phyloP scores from a whole-genome alignment of 352 stramenopile genomes.

The Aphanomyces invadans region DNA sequence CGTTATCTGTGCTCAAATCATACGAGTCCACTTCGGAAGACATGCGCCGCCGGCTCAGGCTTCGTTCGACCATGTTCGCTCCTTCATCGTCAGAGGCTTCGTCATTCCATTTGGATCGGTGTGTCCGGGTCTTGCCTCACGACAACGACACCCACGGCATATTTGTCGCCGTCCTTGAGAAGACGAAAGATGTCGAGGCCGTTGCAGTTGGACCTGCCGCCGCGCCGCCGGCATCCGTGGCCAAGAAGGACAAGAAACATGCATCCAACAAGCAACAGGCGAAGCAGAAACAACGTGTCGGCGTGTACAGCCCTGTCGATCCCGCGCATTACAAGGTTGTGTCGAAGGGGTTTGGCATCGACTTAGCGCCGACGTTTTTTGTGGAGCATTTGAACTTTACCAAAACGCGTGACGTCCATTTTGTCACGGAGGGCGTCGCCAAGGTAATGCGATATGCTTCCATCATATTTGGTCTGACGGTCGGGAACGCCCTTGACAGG shows the following conservation, averaged over 20 bases:
- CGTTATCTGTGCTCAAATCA: constrained; percentile 36
- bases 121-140: constrained; percentile 93
- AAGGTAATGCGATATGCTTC: constrained; percentile 30
- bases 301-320: constrained; percentile 45
- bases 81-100: constrained; percentile 44
- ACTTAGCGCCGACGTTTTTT: constrained; percentile 30
- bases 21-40: constrained; percentile 49
- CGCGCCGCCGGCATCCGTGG: constrained; percentile 12
- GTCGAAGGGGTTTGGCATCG: constrained; percentile 40
- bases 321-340: constrained; percentile 35
- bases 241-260: constrained; percentile 43
- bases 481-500: neutral
- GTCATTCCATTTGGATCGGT: constrained; percentile 81
- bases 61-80: constrained; percentile 80
- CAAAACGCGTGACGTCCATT: constrained; percentile 57
- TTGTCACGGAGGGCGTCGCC: constrained; percentile 50
- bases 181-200: constrained; percentile 38
- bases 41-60: constrained; percentile 35
- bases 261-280: constrained; percentile 37
- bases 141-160: constrained; percentile 97
- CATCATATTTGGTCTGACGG: neutral
- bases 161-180: constrained; percentile 93
- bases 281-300: constrained; percentile 38
- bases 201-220: constrained; percentile 35
- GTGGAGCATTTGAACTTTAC: constrained; percentile 59